phyloP scores from a whole-genome alignment of 2,329 filamentous ascomycete genomes.

The Cladosporium cucumerinum region DNA sequence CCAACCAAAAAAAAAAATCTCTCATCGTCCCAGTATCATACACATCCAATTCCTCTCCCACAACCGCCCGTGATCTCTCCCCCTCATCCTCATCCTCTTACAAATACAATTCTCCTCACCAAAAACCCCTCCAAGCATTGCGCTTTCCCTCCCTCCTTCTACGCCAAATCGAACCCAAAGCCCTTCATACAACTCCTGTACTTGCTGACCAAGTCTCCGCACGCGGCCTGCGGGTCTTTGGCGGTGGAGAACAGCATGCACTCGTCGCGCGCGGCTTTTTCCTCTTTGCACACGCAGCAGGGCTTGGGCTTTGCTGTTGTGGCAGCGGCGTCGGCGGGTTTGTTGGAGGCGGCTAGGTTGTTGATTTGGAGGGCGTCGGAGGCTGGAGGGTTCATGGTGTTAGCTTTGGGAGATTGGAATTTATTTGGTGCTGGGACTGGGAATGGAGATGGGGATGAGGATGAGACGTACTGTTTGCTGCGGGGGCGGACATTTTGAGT shows the following conservation, averaged over 20 bases:
- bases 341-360: slow-evolving; percentile 47
- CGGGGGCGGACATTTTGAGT: slow-evolving; percentile 6
- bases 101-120: background rate
- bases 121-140: background rate
- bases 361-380: slow-evolving; percentile 24
- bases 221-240: slow-evolving; percentile 78
- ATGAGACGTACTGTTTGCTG: background rate
- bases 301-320: slow-evolving; percentile 55
- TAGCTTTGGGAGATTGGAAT: background rate
- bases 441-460: background rate
- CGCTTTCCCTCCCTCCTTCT: background rate
- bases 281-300: slow-evolving; percentile 95
- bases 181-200: slow-evolving; percentile 92
- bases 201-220: slow-evolving; percentile 74
- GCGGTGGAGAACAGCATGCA: slow-evolving; percentile 97
- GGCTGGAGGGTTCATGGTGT: slow-evolving; percentile 1
- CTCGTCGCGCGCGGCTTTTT: slow-evolving; percentile 89
- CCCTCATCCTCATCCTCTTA: background rate
- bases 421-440: background rate
- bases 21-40: background rate
- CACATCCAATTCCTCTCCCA: background rate
- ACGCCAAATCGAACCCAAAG: slow-evolving; percentile 72
- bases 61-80: background rate
- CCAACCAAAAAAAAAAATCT: background rate
- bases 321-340: slow-evolving; percentile 26